Evolutionary conservation across 2,329 filamentous ascomycete genomes (phyloP).

Genomic region (Fusarium agapanthi): DNA sequence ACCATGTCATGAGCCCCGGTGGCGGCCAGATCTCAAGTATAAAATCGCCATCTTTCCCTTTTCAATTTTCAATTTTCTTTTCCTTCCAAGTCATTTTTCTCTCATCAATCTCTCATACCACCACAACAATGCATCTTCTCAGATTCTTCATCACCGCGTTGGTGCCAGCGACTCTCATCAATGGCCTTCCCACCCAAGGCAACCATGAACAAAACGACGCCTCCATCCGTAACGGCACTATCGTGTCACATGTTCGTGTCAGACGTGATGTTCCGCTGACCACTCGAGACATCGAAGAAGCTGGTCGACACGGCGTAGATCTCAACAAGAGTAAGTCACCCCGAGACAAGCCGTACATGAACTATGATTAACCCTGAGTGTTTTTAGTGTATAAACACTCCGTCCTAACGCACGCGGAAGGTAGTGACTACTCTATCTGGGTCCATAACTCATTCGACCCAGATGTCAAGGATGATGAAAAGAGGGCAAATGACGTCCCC

Average conservation of each 20-base stretch:
- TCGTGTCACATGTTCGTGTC: background rate
- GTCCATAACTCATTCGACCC: background rate
- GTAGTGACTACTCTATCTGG: background rate
- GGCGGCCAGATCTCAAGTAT: background rate
- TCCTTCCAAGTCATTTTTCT: background rate
- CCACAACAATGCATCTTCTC: background rate
- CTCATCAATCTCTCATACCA: background rate
- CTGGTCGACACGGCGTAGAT: background rate
- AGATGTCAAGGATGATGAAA: background rate
- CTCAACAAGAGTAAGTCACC: background rate
- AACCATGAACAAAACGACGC: background rate
- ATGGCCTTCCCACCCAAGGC: background rate
- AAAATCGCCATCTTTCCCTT: background rate
- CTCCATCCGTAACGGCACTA: no score
- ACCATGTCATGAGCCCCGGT: background rate
- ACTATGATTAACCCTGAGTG: background rate
- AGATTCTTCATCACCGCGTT: background rate
- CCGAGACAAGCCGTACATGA: background rate
- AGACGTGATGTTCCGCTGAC: background rate
- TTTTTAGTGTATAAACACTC: background rate
- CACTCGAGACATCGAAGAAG: background rate
- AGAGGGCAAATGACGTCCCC: background rate
- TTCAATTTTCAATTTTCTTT: no score
- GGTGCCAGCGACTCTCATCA: background rate
- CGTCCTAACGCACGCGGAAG: background rate